A percentile compares a stretch with the other conserved stretches of the same genome.
Evolutionary conservation across 169 alveolate genomes (phyloP).

Genomic region (Plasmodium knowlesi): DNA sequence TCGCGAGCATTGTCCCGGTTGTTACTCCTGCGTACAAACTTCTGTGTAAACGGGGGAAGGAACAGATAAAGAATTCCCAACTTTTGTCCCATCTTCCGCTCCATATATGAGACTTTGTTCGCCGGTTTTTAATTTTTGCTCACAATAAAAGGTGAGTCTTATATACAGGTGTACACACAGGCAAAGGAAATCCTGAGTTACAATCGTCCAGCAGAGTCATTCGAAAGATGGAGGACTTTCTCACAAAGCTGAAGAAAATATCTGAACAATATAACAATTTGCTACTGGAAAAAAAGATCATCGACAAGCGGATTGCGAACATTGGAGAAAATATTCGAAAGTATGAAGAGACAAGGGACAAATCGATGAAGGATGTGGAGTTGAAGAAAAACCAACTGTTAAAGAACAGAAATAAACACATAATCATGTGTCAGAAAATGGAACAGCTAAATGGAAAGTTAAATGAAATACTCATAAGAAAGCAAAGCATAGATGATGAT

Average conservation of each 20-base stretch:
- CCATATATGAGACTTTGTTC: neutral
- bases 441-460: constrained; percentile 55
- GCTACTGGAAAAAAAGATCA: constrained; percentile 62
- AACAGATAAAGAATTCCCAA: neutral
- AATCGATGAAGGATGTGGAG: constrained; percentile 49
- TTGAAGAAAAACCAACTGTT: constrained; percentile 40
- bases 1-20: neutral
- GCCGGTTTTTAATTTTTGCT: neutral
- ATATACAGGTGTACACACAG: neutral
- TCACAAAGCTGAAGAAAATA: constrained; percentile 37
- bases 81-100: neutral
- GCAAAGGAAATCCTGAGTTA: neutral
- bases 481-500: constrained; percentile 72
- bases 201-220: neutral
- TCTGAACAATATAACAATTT: constrained; percentile 68
- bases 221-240: constrained; percentile 51
- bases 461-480: constrained; percentile 55
- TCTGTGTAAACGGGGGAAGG: neutral
- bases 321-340: constrained; percentile 48
- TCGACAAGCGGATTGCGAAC: constrained; percentile 40
- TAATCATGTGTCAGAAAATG: constrained; percentile 69
- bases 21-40: too few relatives aligned
- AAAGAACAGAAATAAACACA: constrained; percentile 58
- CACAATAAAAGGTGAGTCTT: neutral
- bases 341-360: constrained; percentile 47